Evolutionary conservation across 176 grass and related monocot species (phyloP).

Genomic region (Phyllostachys edulis): DNA sequence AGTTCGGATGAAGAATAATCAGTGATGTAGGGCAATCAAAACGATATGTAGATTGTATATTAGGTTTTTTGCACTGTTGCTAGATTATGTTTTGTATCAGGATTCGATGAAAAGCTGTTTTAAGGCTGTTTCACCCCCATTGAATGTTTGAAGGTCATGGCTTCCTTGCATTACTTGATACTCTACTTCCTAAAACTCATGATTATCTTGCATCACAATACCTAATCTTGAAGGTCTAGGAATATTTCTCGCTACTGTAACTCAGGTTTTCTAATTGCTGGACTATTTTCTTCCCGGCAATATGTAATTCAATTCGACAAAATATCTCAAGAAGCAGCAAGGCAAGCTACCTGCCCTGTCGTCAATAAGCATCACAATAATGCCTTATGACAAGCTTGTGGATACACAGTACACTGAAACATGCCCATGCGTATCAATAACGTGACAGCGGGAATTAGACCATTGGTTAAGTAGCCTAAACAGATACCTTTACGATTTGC

Average conservation of each 20-base stretch:
- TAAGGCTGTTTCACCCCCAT: background rate
- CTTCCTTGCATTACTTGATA: background rate
- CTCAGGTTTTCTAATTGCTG: background rate
- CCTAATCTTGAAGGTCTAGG: no score
- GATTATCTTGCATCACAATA: background rate
- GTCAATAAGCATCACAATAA: background rate
- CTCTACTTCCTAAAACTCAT: background rate
- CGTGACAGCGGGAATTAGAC: background rate
- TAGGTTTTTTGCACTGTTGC: constrained; percentile 21
- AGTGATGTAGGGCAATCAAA: background rate
- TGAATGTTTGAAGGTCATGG: background rate
- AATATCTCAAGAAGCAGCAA: background rate
- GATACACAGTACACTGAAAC: background rate
- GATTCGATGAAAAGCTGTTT: background rate
- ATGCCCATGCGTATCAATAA: background rate
- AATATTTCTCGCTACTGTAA: background rate
- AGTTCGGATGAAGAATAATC: constrained; percentile 72
- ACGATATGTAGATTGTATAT: constrained; percentile 39
- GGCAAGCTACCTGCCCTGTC: background rate
- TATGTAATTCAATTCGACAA: background rate
- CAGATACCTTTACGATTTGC: constrained; percentile 13
- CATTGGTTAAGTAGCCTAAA: background rate
- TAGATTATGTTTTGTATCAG: constrained; percentile 21
- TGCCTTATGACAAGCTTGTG: background rate
- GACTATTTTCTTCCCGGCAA: background rate